phyloP scores from a whole-genome alignment of 768 basidiomycete genomes.

The Gelatoporia subvermispora region DNA sequence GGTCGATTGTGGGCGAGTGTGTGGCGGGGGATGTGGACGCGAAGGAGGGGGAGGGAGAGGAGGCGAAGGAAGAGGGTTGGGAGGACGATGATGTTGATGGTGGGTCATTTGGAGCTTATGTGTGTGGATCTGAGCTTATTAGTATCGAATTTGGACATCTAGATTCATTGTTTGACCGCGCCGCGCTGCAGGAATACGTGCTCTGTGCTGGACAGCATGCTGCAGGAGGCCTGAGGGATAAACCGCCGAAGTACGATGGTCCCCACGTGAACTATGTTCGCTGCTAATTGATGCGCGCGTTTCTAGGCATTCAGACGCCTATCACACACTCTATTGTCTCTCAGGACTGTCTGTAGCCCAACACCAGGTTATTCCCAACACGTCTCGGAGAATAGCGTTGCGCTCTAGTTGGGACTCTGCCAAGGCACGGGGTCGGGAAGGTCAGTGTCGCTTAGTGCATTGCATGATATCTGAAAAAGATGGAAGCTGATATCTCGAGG shows the following conservation, averaged over 20 bases:
- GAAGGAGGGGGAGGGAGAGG: slow-evolving; percentile 55
- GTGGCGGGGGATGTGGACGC: slow-evolving; percentile 6
- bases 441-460: slow-evolving; percentile 10
- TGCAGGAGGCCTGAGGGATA: slow-evolving; percentile 86
- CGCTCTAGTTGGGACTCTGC: slow-evolving; percentile 13
- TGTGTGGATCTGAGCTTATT: background rate
- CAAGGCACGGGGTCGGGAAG: slow-evolving; percentile 3
- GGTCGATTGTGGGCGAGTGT: slow-evolving; percentile 9
- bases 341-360: slow-evolving; percentile 88
- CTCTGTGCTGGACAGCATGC: slow-evolving; percentile 82
- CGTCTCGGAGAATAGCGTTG: slow-evolving; percentile 12
- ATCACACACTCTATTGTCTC: slow-evolving; percentile 92
- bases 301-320: slow-evolving; percentile 78
- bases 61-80: background rate
- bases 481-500: background rate
- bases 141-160: background rate
- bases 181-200: slow-evolving; percentile 83
- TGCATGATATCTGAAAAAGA: background rate
- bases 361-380: slow-evolving; percentile 48
- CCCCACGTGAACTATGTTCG: background rate
- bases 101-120: slow-evolving; percentile 22
- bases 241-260: slow-evolving; percentile 80
- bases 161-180: slow-evolving; percentile 52
- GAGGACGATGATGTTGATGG: slow-evolving; percentile 56
- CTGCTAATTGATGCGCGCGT: background rate